Conservation (phyloP, 352 stramenopile genomes). For the Phytophthora meadii region DNA sequence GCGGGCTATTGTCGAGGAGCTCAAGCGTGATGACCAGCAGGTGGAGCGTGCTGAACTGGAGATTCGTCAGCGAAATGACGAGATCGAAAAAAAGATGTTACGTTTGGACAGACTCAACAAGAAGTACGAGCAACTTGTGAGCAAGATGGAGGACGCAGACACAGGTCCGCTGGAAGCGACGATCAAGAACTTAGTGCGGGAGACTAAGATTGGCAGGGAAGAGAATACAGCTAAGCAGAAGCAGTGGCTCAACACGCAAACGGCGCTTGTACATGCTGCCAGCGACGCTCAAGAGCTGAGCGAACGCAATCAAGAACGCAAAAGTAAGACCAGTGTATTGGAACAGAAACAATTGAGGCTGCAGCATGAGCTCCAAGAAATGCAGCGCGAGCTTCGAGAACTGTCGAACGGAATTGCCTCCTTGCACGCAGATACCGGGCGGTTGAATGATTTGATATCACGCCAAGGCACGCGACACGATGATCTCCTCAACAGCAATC, state of each 20-base stretch:
- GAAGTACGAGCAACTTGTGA: constrained; percentile 94
- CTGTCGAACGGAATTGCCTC: constrained; percentile 66
- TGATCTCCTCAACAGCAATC: constrained; percentile 88
- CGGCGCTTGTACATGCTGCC: constrained; percentile 86
- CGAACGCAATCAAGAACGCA: constrained; percentile 91
- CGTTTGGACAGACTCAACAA: constrained; percentile 93
- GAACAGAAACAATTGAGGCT: constrained; percentile 92
- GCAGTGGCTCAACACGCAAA: constrained; percentile 93
- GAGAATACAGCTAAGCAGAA: constrained; percentile 87
- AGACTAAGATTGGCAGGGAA: constrained; percentile 76
- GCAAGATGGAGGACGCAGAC: constrained; percentile 90
- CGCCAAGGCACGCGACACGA: constrained; percentile 83
- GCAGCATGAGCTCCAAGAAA: constrained; percentile 79
- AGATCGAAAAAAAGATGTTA: constrained; percentile 97
- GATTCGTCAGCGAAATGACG: constrained; percentile 94
- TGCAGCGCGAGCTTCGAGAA: constrained; percentile 87
- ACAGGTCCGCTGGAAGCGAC: constrained; percentile 94
- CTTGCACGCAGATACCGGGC: constrained; percentile 93
- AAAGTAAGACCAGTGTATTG: constrained; percentile 90
- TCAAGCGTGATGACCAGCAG: constrained; percentile 89
- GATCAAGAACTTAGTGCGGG: constrained; percentile 93
- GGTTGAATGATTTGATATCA: constrained; percentile 94
- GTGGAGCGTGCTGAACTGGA: constrained; percentile 94
- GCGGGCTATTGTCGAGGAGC: constrained; percentile 74
- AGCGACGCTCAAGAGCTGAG: constrained; percentile 89